Percentiles rank a stretch among this genome's conserved stretches.
Evolutionary conservation across 306 rosid genomes (phyloP).

Genomic region (Quercus cerris): DNA sequence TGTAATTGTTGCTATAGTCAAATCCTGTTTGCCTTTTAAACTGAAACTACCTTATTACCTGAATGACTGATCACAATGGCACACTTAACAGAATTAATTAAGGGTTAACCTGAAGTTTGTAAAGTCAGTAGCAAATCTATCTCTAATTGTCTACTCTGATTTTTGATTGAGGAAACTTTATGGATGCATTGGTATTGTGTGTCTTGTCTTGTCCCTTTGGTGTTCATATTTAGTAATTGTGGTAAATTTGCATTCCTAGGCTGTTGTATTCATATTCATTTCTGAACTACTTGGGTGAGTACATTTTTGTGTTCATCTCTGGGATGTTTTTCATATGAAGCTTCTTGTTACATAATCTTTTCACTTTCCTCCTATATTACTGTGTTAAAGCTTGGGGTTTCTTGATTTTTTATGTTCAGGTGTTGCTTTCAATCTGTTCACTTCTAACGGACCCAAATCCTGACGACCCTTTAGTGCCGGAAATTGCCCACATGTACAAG

Average conservation of each 20-base stretch:
- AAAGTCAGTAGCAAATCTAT: neutral
- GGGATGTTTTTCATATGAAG: neutral
- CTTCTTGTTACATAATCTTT: neutral
- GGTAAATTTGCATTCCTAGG: neutral
- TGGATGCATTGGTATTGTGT: no score
- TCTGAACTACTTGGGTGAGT: neutral
- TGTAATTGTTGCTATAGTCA: neutral
- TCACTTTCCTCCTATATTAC: neutral
- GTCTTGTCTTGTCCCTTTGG: neutral
- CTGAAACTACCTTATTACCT: neutral
- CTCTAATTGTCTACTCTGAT: no score
- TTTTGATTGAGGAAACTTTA: no score
- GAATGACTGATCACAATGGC: neutral
- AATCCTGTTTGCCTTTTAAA: neutral
- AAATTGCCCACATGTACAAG: constrained; percentile 79
- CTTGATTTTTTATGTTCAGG: constrained; percentile 28
- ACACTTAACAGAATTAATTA: neutral
- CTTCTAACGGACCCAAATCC: constrained; percentile 72
- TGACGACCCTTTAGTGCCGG: constrained; percentile 76
- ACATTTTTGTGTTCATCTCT: no score
- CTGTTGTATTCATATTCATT: neutral
- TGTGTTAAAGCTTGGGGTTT: neutral
- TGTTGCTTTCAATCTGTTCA: constrained; percentile 67
- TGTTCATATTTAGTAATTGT: neutral
- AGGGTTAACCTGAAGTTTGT: neutral